Percentiles rank a stretch among this genome's conserved stretches.
Evolutionary conservation across 768 basidiomycete species (phyloP).

Genomic region (Leccinum disarticulatum): DNA sequence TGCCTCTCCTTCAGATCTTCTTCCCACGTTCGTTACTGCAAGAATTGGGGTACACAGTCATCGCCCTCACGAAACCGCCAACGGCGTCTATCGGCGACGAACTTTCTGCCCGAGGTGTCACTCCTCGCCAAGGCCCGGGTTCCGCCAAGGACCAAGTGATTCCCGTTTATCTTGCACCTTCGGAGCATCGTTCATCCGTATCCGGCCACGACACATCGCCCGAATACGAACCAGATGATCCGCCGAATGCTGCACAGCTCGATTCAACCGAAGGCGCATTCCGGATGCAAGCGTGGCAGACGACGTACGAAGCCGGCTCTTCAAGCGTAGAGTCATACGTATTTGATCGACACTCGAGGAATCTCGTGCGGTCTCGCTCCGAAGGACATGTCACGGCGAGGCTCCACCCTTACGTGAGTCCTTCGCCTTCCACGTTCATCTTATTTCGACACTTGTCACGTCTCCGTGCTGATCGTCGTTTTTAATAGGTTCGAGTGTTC

Average conservation of each 20-base stretch:
- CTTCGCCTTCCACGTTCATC: not conserved
- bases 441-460: not conserved
- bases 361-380: slow-evolving; percentile 31
- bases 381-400: slow-evolving; percentile 25
- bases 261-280: slow-evolving; percentile 25
- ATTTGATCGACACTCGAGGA: slow-evolving; percentile 29
- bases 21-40: slow-evolving; percentile 72
- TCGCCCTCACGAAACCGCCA: slow-evolving; percentile 33
- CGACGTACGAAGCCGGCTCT: slow-evolving; percentile 10
- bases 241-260: slow-evolving; percentile 8
- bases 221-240: slow-evolving; percentile 41
- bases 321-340: slow-evolving; percentile 23
- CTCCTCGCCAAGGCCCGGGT: slow-evolving; percentile 10
- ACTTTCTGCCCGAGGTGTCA: not conserved
- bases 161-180: slow-evolving; percentile 21
- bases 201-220: slow-evolving; percentile 36
- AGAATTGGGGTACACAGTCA: slow-evolving; percentile 57
- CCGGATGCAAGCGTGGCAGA: slow-evolving; percentile 26
- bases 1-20: slow-evolving; percentile 51
- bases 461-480: slow-evolving; percentile 10
- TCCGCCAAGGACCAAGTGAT: slow-evolving; percentile 27
- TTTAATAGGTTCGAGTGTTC: slow-evolving; percentile 28
- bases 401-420: slow-evolving; percentile 31
- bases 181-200: slow-evolving; percentile 19
- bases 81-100: slow-evolving; percentile 21